These are phyloP conservation scores for Bothriochloa decipiens DNA, from an alignment of 176 grass and related monocot genomes.

Conservation along the genomic window DNA sequence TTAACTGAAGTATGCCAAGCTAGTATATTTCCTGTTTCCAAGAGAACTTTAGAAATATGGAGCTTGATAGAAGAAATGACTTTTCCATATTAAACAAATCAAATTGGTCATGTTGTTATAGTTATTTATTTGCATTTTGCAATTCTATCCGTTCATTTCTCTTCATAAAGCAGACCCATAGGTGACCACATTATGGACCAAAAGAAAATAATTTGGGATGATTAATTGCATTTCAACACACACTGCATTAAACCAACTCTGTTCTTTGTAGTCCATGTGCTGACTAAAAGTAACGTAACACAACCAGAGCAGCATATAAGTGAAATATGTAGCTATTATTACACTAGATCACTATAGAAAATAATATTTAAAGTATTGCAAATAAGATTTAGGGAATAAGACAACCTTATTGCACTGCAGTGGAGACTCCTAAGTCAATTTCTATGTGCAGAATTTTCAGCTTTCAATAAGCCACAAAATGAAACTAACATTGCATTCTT, in stretches of 20 bases:
- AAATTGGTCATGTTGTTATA: neutral
- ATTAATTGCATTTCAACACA: neutral
- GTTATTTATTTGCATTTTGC: neutral
- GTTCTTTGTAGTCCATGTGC: neutral
- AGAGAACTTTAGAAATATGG: neutral
- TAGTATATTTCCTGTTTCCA: neutral
- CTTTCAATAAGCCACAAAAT: neutral
- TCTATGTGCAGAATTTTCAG: neutral
- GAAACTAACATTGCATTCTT: neutral
- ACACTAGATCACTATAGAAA: neutral
- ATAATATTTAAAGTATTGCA: neutral
- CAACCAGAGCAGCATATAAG: neutral
- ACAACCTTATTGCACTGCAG: neutral
- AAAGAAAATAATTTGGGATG: neutral
- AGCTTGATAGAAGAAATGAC: neutral
- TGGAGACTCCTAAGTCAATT: neutral
- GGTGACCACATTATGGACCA: neutral
- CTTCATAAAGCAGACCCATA: neutral
- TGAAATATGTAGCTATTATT: neutral
- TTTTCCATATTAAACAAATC: constrained; percentile 21
- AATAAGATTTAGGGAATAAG: neutral
- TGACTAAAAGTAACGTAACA: neutral
- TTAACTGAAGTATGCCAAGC: neutral
- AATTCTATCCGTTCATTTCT: neutral
- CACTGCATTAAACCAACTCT: neutral